Evolutionary conservation across 2,329 filamentous ascomycete species (phyloP), one percentile per base, ranked within the genome.

Genomic region (Beauveria caledonica): DNA sequence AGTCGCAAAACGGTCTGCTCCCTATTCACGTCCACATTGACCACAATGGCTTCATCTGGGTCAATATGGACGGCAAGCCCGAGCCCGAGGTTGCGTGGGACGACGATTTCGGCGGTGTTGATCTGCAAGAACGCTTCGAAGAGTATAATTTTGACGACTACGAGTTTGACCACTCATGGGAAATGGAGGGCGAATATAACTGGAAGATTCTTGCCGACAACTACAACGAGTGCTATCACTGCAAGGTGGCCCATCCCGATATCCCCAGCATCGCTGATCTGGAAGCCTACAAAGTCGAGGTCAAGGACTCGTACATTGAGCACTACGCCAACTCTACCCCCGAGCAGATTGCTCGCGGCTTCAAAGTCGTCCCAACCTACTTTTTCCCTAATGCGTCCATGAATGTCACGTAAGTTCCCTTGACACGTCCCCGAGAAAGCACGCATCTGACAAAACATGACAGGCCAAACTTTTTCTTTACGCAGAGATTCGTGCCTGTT

Each of bases 171-270:
- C 81, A 85, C 67, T 70, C 71, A 36, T 85, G 80, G 80, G 77
- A 82, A 64, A 79, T 83, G 77, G 77, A 82, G 53, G 78, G 78
- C 0, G 75, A 78, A 36, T 82, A 79, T 68, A 85, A 85, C 72
- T 85, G 82, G 82, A 85, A 85, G 72, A 78, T 80, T 25, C 69
- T 84, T 36, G 78, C 79, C 15, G 84, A 86, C 67, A 86, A 86
- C 73, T 87, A 85, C 74, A 87, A 87, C 68, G 83, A 84, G 68
- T 86, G 83, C 68, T 87, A 86, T 65, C 83, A 86, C 73, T 86
- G 82, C 73, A 78, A 79, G 55, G 80, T 79, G 1, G 79, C 82
- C 2, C 83, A 86, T 64, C 82, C 84, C 2, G 80, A 83, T 61
- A 80, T 85, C 36, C 76, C 80, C 5, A 73, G 75, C 46, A 75